Conservation (phyloP, 306 rosid genomes). For the cucumber (Cucumis sativus) region Cucumber_9930_V3 NC_026656.2:3520501-3521000, state of each 20-base stretch:
- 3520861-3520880: neutral
- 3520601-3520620: neutral
- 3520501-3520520: neutral
- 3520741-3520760: neutral
- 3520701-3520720: constrained; percentile 43
- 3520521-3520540: neutral
- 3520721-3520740: neutral
- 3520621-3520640: constrained; percentile 24
- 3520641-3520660: constrained; percentile 22
- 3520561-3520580: neutral
- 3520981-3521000: neutral
- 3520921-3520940: neutral
- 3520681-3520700: constrained; percentile 41
- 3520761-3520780: neutral
- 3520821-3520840: neutral
- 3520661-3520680: constrained; percentile 65
- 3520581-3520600: neutral
- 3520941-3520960: neutral
- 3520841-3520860: neutral
- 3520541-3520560: neutral
- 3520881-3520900: neutral
- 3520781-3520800: neutral
- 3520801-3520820: neutral
- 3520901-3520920: neutral
- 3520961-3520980: neutral